A percentile compares a stretch with the other conserved stretches of the same genome.
Evolutionary conservation across 1,139 yeast genomes (phyloP).

Genomic region (Kodamaea sp.): DNA sequence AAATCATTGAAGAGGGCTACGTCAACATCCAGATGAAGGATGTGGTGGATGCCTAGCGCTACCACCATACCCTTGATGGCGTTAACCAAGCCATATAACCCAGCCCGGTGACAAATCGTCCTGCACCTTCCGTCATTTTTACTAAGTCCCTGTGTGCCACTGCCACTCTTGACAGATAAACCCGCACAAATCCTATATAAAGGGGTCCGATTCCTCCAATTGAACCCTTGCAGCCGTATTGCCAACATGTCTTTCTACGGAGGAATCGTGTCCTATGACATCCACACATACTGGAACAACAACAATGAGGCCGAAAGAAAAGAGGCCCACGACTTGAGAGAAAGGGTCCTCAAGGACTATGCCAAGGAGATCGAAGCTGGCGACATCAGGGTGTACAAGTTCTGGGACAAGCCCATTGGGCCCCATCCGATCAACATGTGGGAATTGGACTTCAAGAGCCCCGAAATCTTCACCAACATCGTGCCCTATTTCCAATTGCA

Average conservation of each 20-base stretch:
- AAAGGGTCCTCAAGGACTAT: conserved; percentile 44
- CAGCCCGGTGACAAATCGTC: neutral
- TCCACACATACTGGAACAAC: conserved; percentile 56
- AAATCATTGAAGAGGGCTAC: conserved; percentile 9
- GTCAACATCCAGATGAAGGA: conserved; percentile 14
- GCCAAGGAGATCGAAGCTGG: conserved; percentile 46
- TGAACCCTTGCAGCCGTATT: no score
- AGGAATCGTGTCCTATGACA: conserved; percentile 45
- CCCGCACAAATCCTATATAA: no score
- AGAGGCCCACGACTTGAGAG: conserved; percentile 42
- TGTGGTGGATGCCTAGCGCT: conserved; percentile 3
- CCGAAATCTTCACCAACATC: conserved; percentile 25
- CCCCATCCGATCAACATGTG: conserved; percentile 56
- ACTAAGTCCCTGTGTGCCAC: no score
- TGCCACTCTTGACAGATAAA: no score
- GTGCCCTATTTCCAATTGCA: conserved; percentile 47
- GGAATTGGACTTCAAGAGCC: conserved; percentile 41
- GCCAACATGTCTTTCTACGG: conserved; percentile 32
- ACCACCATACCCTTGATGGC: neutral
- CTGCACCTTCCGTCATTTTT: conserved; percentile 1
- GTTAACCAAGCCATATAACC: neutral
- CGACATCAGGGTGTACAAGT: conserved; percentile 42
- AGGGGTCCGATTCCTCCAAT: no score
- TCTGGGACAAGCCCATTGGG: conserved; percentile 55
- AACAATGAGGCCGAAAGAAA: conserved; percentile 33